These are phyloP conservation scores for Cupressus sempervirens DNA, from an alignment of 75 land plant species.

Conservation along the genomic window DNA sequence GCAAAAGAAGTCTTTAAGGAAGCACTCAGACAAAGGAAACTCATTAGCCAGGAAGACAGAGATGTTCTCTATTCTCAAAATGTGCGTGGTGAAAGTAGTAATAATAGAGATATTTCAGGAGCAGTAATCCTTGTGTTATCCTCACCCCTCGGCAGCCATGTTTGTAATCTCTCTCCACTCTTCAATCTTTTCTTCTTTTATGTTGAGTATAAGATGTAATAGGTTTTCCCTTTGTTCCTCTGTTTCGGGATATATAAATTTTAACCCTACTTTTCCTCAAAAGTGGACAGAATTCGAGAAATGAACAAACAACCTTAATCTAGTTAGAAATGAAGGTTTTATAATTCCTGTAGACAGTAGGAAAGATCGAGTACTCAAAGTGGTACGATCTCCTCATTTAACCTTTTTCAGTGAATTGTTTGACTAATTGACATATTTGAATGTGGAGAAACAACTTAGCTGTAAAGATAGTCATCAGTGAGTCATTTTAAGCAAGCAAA, in stretches of 20 bases:
- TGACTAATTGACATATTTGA: no score
- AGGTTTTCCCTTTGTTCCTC: background rate
- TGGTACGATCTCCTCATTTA: no score
- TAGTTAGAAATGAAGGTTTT: slow-evolving; percentile 68
- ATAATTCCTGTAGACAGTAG: slow-evolving; percentile 41
- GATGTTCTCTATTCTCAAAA: slow-evolving; percentile 24
- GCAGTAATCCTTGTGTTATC: slow-evolving; percentile 86
- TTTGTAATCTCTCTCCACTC: slow-evolving; percentile 6
- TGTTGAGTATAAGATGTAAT: no score
- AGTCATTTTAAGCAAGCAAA: no score
- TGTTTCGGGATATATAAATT: background rate
- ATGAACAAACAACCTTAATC: slow-evolving; percentile 53
- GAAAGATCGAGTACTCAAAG: background rate
- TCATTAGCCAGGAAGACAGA: no score
- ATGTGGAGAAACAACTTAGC: background rate
- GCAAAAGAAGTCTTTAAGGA: no score
- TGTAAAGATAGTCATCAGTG: no score
- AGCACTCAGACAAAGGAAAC: no score
- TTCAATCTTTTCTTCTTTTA: background rate
- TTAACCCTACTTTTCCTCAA: background rate
- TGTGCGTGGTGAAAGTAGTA: slow-evolving; percentile 62
- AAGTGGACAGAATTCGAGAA: slow-evolving; percentile 54
- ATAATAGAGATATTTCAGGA: slow-evolving; percentile 63
- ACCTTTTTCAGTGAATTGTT: no score
- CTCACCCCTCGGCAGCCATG: slow-evolving; percentile 64